These are phyloP conservation scores for Naganishia cerealis DNA, from an alignment of 1,284 basidiomycete genomes.

Conservation along the genomic window DNA sequence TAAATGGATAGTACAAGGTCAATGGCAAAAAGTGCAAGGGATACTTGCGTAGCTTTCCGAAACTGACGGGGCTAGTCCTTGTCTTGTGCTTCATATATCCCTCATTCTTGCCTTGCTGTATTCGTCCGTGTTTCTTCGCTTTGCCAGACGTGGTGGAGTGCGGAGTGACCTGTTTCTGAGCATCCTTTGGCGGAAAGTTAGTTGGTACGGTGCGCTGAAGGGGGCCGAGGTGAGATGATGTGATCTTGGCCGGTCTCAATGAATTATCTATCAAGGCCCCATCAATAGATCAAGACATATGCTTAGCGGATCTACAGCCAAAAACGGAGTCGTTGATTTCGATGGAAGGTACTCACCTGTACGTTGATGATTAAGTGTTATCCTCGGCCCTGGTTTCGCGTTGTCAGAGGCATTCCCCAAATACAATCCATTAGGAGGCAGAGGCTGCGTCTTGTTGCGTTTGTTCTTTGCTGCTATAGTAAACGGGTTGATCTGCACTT, in stretches of 20 bases:
- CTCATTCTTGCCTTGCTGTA: neutral
- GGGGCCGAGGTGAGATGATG: neutral
- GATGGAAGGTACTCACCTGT: neutral
- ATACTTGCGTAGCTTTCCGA: slow-evolving; percentile 22
- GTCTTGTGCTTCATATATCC: neutral
- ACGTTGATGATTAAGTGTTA: slow-evolving; percentile 2
- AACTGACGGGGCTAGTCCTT: slow-evolving; percentile 15
- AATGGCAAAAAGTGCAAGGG: neutral
- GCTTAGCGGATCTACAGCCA: neutral
- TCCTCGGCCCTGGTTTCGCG: slow-evolving; percentile 18
- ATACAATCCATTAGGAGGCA: neutral
- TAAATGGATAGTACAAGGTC: neutral
- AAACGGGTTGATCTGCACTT: slow-evolving; percentile 25
- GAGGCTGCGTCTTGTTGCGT: slow-evolving; percentile 1
- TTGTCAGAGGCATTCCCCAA: neutral
- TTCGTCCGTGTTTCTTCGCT: neutral
- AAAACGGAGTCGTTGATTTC: neutral
- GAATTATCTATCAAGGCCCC: neutral
- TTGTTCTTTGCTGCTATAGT: slow-evolving; percentile 24
- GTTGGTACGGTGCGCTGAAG: neutral
- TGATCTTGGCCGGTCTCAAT: neutral
- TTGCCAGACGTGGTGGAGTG: neutral
- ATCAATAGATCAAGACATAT: neutral
- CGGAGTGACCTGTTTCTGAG: neutral
- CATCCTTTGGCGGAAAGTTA: neutral